Evolutionary conservation across 495 filamentous ascomycete species (phyloP).

Genomic region (Penicillium soppii): DNA sequence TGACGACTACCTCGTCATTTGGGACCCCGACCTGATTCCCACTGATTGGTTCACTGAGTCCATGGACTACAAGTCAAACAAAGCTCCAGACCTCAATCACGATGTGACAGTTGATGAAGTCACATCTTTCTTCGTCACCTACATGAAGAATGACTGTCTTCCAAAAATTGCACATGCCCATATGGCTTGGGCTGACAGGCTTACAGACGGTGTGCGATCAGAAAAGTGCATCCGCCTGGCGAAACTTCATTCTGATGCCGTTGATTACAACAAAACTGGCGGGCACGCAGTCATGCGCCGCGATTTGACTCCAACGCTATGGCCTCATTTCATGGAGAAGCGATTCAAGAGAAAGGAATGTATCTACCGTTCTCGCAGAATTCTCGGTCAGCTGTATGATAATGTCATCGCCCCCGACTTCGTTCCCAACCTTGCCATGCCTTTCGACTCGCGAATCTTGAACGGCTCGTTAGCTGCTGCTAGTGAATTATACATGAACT

Average conservation of each 20-base stretch:
- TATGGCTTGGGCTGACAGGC: slow-evolving; percentile 70
- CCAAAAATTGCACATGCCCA: slow-evolving; percentile 80
- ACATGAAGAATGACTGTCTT: slow-evolving; percentile 90
- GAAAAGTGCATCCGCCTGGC: slow-evolving; percentile 75
- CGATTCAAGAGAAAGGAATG: slow-evolving; percentile 43
- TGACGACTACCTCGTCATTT: slow-evolving; percentile 93
- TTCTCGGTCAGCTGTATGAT: slow-evolving; percentile 86
- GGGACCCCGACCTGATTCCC: slow-evolving; percentile 79
- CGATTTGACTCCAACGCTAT: slow-evolving; percentile 56
- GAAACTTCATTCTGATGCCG: slow-evolving; percentile 80
- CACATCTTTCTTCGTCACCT: slow-evolving; percentile 81
- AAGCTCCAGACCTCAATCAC: slow-evolving; percentile 49
- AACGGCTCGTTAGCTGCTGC: slow-evolving; percentile 51
- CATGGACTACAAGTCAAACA: slow-evolving; percentile 66
- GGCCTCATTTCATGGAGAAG: slow-evolving; percentile 94
- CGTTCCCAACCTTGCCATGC: slow-evolving; percentile 60
- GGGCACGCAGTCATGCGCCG: slow-evolving; percentile 65
- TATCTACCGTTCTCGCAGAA: slow-evolving; percentile 65
- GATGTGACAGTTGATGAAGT: slow-evolving; percentile 68
- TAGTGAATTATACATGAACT: slow-evolving; percentile 50
- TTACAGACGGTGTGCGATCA: slow-evolving; percentile 62
- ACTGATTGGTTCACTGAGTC: slow-evolving; percentile 64
- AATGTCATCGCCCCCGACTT: slow-evolving; percentile 67
- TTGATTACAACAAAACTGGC: slow-evolving; percentile 94
- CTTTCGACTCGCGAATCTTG: slow-evolving; percentile 80